Base-by-base conservation (phyloP, 768 basidiomycete genomes). In the Leccinum arenicola region DNA sequence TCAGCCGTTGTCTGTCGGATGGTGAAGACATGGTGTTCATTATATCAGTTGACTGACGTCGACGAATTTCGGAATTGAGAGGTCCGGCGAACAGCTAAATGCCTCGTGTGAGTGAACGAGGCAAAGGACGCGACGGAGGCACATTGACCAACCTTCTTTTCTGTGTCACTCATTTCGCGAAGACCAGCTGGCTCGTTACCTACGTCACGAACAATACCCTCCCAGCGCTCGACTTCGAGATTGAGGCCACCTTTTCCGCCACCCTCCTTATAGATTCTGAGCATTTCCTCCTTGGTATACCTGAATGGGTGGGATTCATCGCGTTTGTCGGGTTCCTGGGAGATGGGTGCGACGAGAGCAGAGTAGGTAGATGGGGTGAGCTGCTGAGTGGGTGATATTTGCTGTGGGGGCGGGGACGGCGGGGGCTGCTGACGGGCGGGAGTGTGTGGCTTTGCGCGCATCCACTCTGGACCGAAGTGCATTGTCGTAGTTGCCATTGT, bases 381-480 rank as follows among this genome's bases (percentile, higher is more conserved):
- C 77, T 81, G 59, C 81, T 79, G 55, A 74, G 73, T 55, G 73
- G 73, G 58, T 69, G 71, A 64, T 71, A 72, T 33, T 72, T 64
- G 27, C 69, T 74, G 70, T 40, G 82, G 82, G 29, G 87, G 87
- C 25, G 88, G 83, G 2, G 89, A 81, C 15, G 88, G 80, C 52
- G 83, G 81, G 54, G 72, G 78, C 62, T 80, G 85, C 47, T 78
- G 74, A 68, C 80, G 84, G 61, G 80, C 69, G 49, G 81, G 72
- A 50, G 80, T 73, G 58, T 84, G 83, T 61, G 82, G 84, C 77
- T 92, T 92, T 64, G 86, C 82, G 68, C 91, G 85, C 91, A 93
- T 93, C 91, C 91, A 93, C 76, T 93, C 91, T 50, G 91, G 91
- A 68, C 90, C 91, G 79, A 93, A 93, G 73, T 93, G 91, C 85